Evolutionary conservation across 208 protist genomes (phyloP).

Genomic region (Wallacemonas rigidus): DNA sequence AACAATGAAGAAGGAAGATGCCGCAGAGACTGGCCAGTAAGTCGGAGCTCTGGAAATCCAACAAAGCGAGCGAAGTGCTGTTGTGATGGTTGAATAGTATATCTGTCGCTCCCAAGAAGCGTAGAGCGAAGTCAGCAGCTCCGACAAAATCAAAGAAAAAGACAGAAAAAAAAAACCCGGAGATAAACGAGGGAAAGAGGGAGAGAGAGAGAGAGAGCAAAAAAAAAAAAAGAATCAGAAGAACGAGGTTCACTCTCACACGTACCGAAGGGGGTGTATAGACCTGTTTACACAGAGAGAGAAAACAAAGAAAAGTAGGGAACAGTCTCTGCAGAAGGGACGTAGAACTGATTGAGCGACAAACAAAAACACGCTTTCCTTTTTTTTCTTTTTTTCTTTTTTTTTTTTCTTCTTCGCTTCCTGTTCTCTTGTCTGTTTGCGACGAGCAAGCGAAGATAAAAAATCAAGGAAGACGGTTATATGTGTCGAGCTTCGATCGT

Average conservation of each 20-base stretch:
- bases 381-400: not conserved
- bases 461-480: not conserved
- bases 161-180: slow-evolving; percentile 13
- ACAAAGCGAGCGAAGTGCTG: no score
- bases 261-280: not conserved
- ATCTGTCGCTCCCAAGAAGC: no score
- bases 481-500: not conserved
- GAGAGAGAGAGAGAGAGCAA: not conserved
- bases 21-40: no score
- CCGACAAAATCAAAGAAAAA: slow-evolving; percentile 13
- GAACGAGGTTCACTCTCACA: no score
- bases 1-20: no score
- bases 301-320: no score
- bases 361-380: not conserved
- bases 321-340: no score
- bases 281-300: not conserved
- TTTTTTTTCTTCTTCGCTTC: not conserved
- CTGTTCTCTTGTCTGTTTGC: not conserved
- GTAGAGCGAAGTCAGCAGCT: no score
- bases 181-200: slow-evolving; percentile 4
- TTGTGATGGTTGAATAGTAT: no score
- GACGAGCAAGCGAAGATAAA: not conserved
- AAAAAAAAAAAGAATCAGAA: not conserved
- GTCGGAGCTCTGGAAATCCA: no score
- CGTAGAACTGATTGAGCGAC: no score